Base-by-base conservation (phyloP, 2,329 filamentous ascomycete species). In the Ilyonectria destructans region DNA sequence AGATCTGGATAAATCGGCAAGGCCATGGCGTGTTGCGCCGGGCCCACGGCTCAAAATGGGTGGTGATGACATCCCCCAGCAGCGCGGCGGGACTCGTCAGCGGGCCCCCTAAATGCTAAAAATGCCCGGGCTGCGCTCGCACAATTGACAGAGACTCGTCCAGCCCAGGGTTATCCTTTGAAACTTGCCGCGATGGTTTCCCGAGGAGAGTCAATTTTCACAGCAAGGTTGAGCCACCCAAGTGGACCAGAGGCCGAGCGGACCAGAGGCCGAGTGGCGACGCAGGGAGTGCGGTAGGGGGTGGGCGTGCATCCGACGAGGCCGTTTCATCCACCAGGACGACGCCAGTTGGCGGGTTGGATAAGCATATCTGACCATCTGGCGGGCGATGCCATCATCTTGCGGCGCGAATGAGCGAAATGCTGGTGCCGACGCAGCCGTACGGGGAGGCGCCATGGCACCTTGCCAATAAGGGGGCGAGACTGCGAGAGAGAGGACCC, bases 301-400 rank as follows among this genome's bases (percentile, higher is more conserved):
- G 31, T 37, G 62, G 52, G 54, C 56, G 62, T 43, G 54, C 54
- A 40, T 63, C 52, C 49, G 49, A 63, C 40, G 23, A 29, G 49
- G 55, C 62, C 62, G 67, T 69, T 67, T 62, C 62, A 66, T 59
- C 61, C 61, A 63, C 46, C 45, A 58, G 52, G 26, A 40, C 59
- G 35, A 63, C 54, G 59, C 60, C 43, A 37, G 49, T 63, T 57
- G 56, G 63, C 66, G 62, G 67, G 64, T 64, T 63, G 63, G 72
- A 76, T 76, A 76, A 76, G 74, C 74, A 76, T 76, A 76, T 76
- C 71, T 75, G 74, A 70, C 64, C 69, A 76, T 74, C 69, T 70
- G 65, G 68, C 68, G 71, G 70, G 70, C 65, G 62, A 74, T 76
- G 70, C 73, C 74, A 76, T 76, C 73, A 74, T 76, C 71, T 65